Base-by-base conservation (phyloP, 2,329 filamentous ascomycete genomes). In the Aspergillus unguis region DNA sequence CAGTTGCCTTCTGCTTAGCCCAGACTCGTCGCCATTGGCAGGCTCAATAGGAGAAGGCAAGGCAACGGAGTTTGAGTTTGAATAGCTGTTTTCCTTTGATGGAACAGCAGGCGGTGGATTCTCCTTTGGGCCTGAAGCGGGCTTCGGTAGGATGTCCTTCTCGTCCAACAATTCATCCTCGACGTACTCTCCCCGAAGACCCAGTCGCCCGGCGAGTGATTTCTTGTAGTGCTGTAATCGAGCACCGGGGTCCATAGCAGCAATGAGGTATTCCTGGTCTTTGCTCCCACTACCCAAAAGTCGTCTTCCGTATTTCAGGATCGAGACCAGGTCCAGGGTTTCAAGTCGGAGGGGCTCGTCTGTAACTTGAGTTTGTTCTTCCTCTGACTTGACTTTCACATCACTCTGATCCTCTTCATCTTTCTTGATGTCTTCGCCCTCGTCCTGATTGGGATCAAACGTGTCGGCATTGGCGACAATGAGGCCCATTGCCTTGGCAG, bases 401-500 rank as follows among this genome's bases (percentile, higher is more conserved):
- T 66, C 65, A 26, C 65, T 64, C 4, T 71, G 68, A 5, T 72
- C 69, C 32, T 80, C 76, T 57, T 88, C 76, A 25, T 71, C 65
- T 48, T 78, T 77, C 57, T 76, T 77, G 48, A 74, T 67, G 35
- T 66, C 61, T 17, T 70, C 60, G 35, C 79, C 81, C 60, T 92
- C 88, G 54, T 85, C 86, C 23, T 80, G 80, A 65, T 96, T 97
- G 1, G 94, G 95, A 64, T 97, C 91, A 69, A 94, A 96, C 41
- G 82, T 76, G 50, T 90, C 85, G 1, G 92, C 90, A 77, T 97
- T 88, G 53, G 92, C 86, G 57, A 95, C 86, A 60, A 99, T 97
- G 64, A 92, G 91, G 53, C 92, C 92, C 53, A 99, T 86, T 23
- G 94, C 94, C 73, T 92, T 95, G 62, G 92, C 91, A 43, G 95